Evolutionary conservation across 768 basidiomycete species (phyloP).

Genomic region (Mycena rebaudengoi): DNA sequence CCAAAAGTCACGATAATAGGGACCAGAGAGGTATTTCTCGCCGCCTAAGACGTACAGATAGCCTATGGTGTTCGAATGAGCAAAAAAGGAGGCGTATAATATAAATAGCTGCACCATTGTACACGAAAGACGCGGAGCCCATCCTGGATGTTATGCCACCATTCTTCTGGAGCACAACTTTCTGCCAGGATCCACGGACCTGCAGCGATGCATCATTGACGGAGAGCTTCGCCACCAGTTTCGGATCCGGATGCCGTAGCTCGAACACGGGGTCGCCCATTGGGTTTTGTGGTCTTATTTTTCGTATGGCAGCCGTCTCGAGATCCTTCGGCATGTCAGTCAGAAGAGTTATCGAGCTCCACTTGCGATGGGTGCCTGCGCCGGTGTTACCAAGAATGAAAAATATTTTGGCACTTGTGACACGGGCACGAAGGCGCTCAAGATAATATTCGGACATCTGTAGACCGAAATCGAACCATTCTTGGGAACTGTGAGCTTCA

Average conservation of each 20-base stretch:
- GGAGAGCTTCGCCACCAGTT: slow-evolving; percentile 18
- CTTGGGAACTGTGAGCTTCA: neutral
- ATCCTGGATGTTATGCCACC: slow-evolving; percentile 21
- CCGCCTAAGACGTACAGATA: slow-evolving; percentile 41
- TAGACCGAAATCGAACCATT: slow-evolving; percentile 1
- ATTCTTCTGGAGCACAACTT: slow-evolving; percentile 32
- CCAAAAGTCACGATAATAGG: slow-evolving; percentile 39
- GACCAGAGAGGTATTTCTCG: slow-evolving; percentile 30
- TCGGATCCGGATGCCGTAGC: slow-evolving; percentile 42
- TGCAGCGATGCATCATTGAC: slow-evolving; percentile 35
- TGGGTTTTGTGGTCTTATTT: neutral
- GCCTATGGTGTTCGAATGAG: slow-evolving; percentile 15
- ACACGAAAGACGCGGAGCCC: slow-evolving; percentile 35
- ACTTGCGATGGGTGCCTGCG: slow-evolving; percentile 37
- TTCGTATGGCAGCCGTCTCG: no score
- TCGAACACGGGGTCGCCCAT: slow-evolving; percentile 16
- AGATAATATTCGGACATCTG: slow-evolving; percentile 26
- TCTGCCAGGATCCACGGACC: slow-evolving; percentile 46
- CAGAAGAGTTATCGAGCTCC: slow-evolving; percentile 26
- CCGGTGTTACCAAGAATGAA: slow-evolving; percentile 44
- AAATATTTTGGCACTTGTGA: slow-evolving; percentile 34
- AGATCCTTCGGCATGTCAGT: slow-evolving; percentile 23
- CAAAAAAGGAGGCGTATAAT: neutral
- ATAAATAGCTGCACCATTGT: slow-evolving; percentile 30
- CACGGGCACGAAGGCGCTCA: slow-evolving; percentile 33